These are phyloP conservation scores for Wallacemonas collosoma DNA, from an alignment of 208 protist species.

Conservation along the genomic window DNA sequence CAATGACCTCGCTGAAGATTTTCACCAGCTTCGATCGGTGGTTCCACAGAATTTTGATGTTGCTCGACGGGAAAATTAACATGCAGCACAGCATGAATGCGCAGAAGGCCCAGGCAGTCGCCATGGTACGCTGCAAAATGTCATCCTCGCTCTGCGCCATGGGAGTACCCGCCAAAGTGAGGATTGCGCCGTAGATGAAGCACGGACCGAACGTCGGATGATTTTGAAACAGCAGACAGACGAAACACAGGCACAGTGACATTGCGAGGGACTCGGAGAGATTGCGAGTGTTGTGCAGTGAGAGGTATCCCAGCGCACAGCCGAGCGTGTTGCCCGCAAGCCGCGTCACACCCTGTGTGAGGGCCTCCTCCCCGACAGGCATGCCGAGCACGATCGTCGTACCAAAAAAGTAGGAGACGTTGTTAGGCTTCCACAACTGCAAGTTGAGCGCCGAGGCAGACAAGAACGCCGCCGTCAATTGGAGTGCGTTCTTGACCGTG, in stretches of 20 bases:
- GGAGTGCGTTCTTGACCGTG: conserved; percentile 41
- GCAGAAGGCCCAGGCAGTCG: conserved; percentile 29
- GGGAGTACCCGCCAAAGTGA: conserved; percentile 19
- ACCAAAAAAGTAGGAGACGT: conserved; percentile 29
- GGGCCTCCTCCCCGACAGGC: conserved; percentile 33
- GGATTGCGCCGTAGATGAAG: conserved; percentile 24
- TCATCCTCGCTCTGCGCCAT: conserved; percentile 9
- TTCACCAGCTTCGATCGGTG: conserved; percentile 24
- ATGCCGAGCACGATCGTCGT: conserved; percentile 21
- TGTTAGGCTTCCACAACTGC: conserved; percentile 13
- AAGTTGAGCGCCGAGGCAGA: conserved; percentile 25
- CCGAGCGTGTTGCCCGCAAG: conserved; percentile 23
- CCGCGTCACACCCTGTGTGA: conserved; percentile 23
- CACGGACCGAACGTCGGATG: conserved; percentile 24
- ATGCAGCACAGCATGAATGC: conserved; percentile 38
- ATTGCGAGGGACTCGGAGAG: conserved; percentile 13
- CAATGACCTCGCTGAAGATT: conserved; percentile 24
- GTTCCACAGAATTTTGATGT: conserved; percentile 42
- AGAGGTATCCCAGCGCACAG: conserved; percentile 24
- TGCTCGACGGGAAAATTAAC: conserved; percentile 41
- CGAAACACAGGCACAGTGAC: conserved; percentile 18
- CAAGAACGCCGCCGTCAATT: conserved; percentile 38
- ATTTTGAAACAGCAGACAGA: conserved; percentile 18
- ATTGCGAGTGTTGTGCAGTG: conserved; percentile 19
- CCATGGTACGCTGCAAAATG: conserved; percentile 24